Base-by-base conservation (phyloP, 2,329 filamentous ascomycete genomes). In the Pseudocercospora vitis region DNA sequence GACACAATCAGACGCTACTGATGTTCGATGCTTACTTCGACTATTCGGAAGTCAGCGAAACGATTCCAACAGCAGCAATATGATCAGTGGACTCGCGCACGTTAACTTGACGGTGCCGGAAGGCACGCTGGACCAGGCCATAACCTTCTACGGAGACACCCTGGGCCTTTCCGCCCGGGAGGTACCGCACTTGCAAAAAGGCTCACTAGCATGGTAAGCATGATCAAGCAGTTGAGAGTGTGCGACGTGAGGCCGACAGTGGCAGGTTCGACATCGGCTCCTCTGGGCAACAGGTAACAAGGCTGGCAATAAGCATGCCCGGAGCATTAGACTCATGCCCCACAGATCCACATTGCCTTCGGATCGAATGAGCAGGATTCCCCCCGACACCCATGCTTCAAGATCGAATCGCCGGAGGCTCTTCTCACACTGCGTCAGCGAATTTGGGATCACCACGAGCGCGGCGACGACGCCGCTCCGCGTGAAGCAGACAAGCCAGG, bases 311-410 rank as follows among this genome's bases (percentile, higher is more conserved):
- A 7, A 14, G 31, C 7, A 14, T 9, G 31, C 4, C n/a, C 14
- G 31, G n/a, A n/a, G n/a, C n/a, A n/a, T n/a, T 35, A 8, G 35
- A 40, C 19, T 19, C 19, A 8, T n/a, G 5, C 16, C 16, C 14
- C 21, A 44, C 80, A 84, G 68, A 72, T 84, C 11, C 81, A 84
- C 62, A 68, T 84, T 46, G 77, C 78, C 0, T 72, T 75, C 50
- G 79, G 78, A 0, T 62, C 70, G 1, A 75, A 75, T 26, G 71
- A 76, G 19, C 44, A 35, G 8, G 66, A 70, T 4, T 77, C 78
- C 0, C 70, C 70, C 2, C 73, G 80, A 2, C 83, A 86, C 60
- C 80, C 81, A 2, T 86, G 83, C 67, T 85, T 86, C 61, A 75
- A 73, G 31, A 61, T 85, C 2, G 73, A 67, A 1, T 76, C 72